Percentiles rank a stretch among this genome's conserved stretches.
phyloP scores from a whole-genome alignment of 139 green algal genomes.

The Dunaliella primolecta region DNA sequence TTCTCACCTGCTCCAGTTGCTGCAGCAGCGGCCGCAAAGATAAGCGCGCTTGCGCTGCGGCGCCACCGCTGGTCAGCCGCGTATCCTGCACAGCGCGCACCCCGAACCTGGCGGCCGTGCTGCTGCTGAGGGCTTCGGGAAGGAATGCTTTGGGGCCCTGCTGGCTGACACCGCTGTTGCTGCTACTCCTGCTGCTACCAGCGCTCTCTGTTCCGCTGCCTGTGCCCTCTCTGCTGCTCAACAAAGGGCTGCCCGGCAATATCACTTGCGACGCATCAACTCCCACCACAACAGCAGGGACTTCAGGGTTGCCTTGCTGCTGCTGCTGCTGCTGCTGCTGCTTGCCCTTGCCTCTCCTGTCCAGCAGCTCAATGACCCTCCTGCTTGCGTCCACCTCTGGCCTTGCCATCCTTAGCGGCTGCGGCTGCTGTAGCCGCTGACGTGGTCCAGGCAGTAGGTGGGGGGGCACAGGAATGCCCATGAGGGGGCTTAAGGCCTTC shows the following conservation, averaged over 20 bases:
- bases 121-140: not conserved
- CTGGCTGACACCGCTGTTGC: not conserved
- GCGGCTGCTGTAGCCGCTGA: not conserved
- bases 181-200: not conserved
- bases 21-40: not conserved
- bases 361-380: not conserved
- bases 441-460: constrained; percentile 23
- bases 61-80: not conserved
- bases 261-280: not conserved
- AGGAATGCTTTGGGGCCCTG: not conserved
- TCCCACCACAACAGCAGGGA: not conserved
- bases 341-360: not conserved
- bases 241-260: not conserved
- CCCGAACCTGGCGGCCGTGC: not conserved
- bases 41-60: not conserved
- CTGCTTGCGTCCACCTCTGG: not conserved
- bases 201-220: not conserved
- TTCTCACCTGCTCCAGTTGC: not conserved
- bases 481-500: constrained; percentile 17
- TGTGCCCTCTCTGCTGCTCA: no score
- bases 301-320: not conserved
- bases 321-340: not conserved
- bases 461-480: constrained; percentile 18
- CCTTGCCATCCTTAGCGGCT: not conserved
- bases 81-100: not conserved